Percentiles rank a stretch among this genome's conserved stretches.
Conservation (phyloP, 176 grass and related monocot species). For the Leersia perrieri region DNA sequence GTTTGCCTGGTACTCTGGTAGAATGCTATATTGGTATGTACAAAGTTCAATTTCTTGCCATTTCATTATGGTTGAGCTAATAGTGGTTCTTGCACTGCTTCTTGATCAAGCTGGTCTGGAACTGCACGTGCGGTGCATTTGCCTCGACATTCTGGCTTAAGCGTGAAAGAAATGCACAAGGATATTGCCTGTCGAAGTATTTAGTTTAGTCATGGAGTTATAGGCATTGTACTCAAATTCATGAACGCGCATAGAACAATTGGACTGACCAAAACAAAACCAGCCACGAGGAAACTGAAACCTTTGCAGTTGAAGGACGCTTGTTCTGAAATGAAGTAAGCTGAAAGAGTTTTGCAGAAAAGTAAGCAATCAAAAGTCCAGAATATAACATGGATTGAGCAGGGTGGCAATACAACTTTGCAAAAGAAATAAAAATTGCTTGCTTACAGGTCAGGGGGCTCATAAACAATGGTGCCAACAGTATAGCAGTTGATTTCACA, state of each 20-base stretch:
- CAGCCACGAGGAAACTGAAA: constrained; percentile 71
- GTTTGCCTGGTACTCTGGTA: neutral
- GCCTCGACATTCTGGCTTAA: constrained; percentile 40
- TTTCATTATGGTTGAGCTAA: constrained; percentile 25
- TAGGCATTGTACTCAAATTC: neutral
- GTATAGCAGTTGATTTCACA: constrained; percentile 50
- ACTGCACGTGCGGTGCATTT: neutral
- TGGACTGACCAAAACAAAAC: constrained; percentile 60
- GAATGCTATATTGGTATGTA: neutral
- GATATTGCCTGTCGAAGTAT: constrained; percentile 52
- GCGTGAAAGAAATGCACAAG: constrained; percentile 51
- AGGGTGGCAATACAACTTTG: neutral
- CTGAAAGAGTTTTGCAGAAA: constrained; percentile 34
- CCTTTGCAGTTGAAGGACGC: constrained; percentile 68
- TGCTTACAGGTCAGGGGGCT: constrained; percentile 81
- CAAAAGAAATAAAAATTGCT: neutral
- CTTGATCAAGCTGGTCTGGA: constrained; percentile 4
- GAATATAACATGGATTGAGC: neutral
- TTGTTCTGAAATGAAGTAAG: constrained; percentile 74
- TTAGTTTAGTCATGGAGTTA: neutral
- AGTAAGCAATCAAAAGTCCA: neutral
- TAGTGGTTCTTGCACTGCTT: constrained; percentile 40
- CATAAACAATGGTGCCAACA: constrained; percentile 79
- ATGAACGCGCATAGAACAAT: neutral
- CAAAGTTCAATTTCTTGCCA: neutral